Base-by-base conservation (phyloP, 2,329 filamentous ascomycete genomes). In the Pyrenophora teres region DNA sequence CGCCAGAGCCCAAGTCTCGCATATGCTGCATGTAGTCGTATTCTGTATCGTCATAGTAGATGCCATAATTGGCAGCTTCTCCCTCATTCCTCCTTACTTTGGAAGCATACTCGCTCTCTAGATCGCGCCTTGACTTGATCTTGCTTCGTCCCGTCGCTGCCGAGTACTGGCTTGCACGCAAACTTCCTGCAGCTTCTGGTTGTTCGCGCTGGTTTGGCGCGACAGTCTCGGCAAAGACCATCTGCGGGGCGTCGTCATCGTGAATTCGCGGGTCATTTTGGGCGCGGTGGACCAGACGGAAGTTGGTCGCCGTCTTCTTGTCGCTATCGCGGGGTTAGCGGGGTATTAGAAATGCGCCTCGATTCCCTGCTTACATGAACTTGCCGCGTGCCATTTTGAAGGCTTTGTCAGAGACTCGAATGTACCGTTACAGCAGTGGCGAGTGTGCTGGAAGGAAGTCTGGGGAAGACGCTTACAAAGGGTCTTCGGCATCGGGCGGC, bases 21-120 rank as follows among this genome's bases (percentile, higher is more conserved):
- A 99, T 80, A 76, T 99, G 94, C 75, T 99, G 94, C 94, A 99
- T 99, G 78, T 99, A 99, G 76, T 99, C 94, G 76, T 99, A 99
- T 69, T 90, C 84, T 59, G 90, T 88, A 76, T 99, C 94, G 75
- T 99, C 95, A 74, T 83, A 99, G 80, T 89, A 99, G 59, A 99
- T 85, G 59, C 94, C 94, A 75, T 97, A 86, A 72, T 89, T 90
- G 62, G 95, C 94, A 7, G 95, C 94, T 77, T 99, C 92, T 65
- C 95, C 95, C 76, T 99, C 94, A 73, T 99, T 97, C 50, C 85
- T 83, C 63, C 92, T 87, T 60, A 96, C 85, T 54, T 77, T 77
- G 36, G 83, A 79, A 1, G 89, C 89, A 42, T 97, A 86, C 70
- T 87, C 84, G 41, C 77, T 72, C 57, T 95, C 89, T 3, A 99